These are phyloP conservation scores for Annulohypoxylon bovei DNA, from an alignment of 495 filamentous ascomycete species.

Conservation along the genomic window DNA sequence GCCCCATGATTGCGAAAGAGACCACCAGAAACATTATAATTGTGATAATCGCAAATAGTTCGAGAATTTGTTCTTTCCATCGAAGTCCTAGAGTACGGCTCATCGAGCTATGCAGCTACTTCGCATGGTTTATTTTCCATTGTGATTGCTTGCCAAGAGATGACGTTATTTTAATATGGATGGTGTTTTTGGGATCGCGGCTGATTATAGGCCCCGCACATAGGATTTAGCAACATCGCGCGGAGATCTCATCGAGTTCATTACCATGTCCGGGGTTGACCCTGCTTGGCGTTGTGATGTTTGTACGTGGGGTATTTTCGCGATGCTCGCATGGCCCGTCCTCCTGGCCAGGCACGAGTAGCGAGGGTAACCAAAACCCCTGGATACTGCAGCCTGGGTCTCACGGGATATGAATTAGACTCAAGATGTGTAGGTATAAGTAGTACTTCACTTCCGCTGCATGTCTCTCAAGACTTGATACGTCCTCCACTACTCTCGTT, in stretches of 20 bases:
- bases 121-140: conserved; percentile 14
- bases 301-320: background rate
- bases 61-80: conserved; percentile 1
- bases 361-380: background rate
- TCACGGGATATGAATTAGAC: conserved; percentile 12
- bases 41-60: conserved; percentile 15
- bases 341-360: conserved; percentile 3
- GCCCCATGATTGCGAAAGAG: conserved; percentile 26
- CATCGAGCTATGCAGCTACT: conserved; percentile 22
- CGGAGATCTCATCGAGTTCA: conserved; percentile 32
- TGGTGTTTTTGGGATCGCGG: conserved; percentile 38
- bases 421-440: conserved; percentile 18
- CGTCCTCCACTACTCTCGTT: background rate
- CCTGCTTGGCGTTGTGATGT: conserved; percentile 10
- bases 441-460: background rate
- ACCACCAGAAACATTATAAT: conserved; percentile 3
- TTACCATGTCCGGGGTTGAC: conserved; percentile 16
- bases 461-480: background rate
- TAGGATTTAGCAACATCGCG: conserved; percentile 15
- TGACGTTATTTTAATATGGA: conserved; percentile 47
- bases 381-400: conserved; percentile 11
- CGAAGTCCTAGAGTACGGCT: conserved; percentile 11
- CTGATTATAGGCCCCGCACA: conserved; percentile 39
- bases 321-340: background rate
- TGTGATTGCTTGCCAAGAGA: conserved; percentile 39